Conservation (phyloP, 352 stramenopile species). For the Phytopythium boreale region DNA sequence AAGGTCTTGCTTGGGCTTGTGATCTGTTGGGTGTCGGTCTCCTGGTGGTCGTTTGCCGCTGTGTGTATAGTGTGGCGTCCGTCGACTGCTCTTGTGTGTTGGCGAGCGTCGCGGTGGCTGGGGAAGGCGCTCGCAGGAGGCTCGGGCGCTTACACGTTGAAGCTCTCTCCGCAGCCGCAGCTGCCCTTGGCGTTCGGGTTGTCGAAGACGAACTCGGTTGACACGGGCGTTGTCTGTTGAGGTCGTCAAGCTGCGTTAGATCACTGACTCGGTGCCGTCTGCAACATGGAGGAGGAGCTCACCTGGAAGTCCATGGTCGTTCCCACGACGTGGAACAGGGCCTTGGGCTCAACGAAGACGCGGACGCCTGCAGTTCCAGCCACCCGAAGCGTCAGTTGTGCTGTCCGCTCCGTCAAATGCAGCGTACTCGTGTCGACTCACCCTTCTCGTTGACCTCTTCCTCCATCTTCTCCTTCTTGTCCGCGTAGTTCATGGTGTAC, state of each 20-base stretch:
- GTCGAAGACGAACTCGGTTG: constrained; percentile 98
- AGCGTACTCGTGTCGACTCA: constrained; percentile 12
- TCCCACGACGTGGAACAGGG: constrained; percentile 98
- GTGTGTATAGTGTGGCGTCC: not conserved
- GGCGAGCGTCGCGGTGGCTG: constrained; percentile 3
- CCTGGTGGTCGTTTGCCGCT: not conserved
- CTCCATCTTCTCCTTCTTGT: constrained; percentile 93
- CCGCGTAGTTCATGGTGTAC: constrained; percentile 99
- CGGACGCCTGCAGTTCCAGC: constrained; percentile 68
- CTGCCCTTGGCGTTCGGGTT: constrained; percentile 99
- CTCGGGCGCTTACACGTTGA: constrained; percentile 93
- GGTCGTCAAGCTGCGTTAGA: not conserved
- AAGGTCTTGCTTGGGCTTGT: not conserved
- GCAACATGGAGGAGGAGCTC: not conserved
- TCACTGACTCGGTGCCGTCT: not conserved
- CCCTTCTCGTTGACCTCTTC: constrained; percentile 91
- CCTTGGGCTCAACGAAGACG: constrained; percentile 98
- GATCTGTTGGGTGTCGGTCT: not conserved
- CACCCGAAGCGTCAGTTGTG: not conserved
- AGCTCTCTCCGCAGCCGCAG: constrained; percentile 99
- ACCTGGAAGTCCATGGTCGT: constrained; percentile 98
- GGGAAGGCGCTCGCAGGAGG: not conserved
- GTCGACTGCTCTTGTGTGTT: constrained; percentile 4
- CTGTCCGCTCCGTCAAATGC: not conserved
- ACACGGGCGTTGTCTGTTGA: constrained; percentile 92